These are phyloP conservation scores for Conticribra weissflogii DNA, from an alignment of 108 stramenopile species.

Conservation along the genomic window DNA sequence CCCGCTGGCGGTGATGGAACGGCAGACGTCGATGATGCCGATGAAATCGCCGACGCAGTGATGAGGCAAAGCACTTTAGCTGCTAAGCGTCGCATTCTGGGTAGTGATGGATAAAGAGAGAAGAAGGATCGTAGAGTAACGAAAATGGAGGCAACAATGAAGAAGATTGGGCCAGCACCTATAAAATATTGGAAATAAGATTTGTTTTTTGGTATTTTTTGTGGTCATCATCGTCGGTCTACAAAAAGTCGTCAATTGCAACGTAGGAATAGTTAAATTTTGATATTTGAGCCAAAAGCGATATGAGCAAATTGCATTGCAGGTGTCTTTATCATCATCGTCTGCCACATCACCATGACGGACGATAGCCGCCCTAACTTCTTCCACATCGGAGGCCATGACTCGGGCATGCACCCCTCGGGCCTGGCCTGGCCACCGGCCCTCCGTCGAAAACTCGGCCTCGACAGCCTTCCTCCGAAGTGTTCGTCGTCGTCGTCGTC, in stretches of 20 bases:
- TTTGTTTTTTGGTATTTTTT: not conserved
- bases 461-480: constrained; percentile 4
- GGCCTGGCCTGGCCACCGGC: constrained; percentile 33
- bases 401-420: not conserved
- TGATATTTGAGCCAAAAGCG: not conserved
- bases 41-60: too few species aligned
- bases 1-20: too few species aligned
- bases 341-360: not conserved
- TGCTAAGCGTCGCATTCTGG: too few species aligned
- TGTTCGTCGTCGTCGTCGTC: not conserved
- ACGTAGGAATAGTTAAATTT: not conserved
- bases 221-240: constrained; percentile 2
- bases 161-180: not conserved
- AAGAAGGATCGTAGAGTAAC: not conserved
- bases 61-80: too few species aligned
- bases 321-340: not conserved
- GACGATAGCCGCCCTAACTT: not conserved
- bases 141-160: not conserved
- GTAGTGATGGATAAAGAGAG: too few species aligned
- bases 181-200: not conserved
- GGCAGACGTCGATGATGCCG: too few species aligned
- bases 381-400: not conserved
- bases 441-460: constrained; percentile 33
- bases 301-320: too few species aligned
- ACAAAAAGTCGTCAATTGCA: too few species aligned